A percentile compares a stretch with the other conserved stretches of the same genome.
Evolutionary conservation across 768 basidiomycete genomes (phyloP).

Genomic region (Boletus rex-veris): DNA sequence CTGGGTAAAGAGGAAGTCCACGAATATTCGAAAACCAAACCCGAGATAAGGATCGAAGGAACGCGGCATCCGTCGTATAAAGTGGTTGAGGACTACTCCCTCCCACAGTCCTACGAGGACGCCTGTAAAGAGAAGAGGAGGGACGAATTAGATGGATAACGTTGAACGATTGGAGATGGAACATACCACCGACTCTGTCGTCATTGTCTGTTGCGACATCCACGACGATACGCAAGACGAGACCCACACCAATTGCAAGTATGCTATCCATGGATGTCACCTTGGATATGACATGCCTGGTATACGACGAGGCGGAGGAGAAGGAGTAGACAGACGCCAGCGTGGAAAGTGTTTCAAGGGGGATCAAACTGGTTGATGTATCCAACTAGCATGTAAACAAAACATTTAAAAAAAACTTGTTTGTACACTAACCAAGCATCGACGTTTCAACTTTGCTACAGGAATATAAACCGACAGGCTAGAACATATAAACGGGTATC

Average conservation of each 20-base stretch:
- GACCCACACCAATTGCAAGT: constrained; percentile 63
- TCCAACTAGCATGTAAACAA: constrained; percentile 1
- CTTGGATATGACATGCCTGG: constrained; percentile 26
- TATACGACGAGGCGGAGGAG: constrained; percentile 25
- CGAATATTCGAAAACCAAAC: constrained; percentile 63
- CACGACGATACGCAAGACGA: constrained; percentile 61
- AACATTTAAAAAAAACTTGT: not conserved
- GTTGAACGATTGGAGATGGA: not conserved
- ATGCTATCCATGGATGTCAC: constrained; percentile 61
- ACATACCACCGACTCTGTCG: constrained; percentile 30
- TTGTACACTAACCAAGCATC: not conserved
- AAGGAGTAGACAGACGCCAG: constrained; percentile 32
- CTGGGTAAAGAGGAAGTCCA: constrained; percentile 68
- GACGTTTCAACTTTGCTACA: not conserved
- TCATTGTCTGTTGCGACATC: constrained; percentile 42
- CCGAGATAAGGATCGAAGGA: constrained; percentile 71
- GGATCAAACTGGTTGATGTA: not conserved
- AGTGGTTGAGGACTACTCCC: constrained; percentile 70
- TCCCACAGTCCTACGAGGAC: constrained; percentile 78
- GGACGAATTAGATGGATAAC: constrained; percentile 1
- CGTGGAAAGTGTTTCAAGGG: constrained; percentile 8
- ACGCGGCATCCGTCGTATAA: constrained; percentile 59
- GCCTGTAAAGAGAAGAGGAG: constrained; percentile 36
- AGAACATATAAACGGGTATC: not conserved
- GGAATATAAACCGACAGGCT: not conserved